Conservation (phyloP, 2,329 filamentous ascomycete genomes). For the Colletotrichum incanum region DNA sequence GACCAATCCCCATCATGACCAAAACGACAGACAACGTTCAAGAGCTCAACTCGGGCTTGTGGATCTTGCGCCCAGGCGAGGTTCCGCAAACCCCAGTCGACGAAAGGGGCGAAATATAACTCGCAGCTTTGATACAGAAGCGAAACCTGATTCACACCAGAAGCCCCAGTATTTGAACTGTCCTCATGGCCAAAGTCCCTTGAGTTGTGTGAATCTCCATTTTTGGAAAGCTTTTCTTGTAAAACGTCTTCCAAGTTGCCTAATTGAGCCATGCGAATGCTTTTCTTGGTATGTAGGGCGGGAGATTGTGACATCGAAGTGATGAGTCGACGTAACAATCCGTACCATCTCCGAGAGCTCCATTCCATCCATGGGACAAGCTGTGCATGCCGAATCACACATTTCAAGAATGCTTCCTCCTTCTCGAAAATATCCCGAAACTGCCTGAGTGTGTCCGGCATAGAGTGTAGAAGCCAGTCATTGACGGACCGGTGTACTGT, state of each 20-base stretch:
- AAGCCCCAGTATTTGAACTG: too few species aligned
- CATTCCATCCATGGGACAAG: background rate
- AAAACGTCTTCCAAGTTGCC: background rate
- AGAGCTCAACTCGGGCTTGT: background rate
- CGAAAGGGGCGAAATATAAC: background rate
- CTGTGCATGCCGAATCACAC: background rate
- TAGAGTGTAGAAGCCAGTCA: background rate
- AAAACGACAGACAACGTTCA: background rate
- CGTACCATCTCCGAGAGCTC: rapidly evolving
- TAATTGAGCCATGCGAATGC: background rate
- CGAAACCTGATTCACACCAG: background rate
- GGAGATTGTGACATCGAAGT: background rate
- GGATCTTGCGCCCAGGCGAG: background rate
- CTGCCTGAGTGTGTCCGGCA: background rate
- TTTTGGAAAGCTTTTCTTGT: background rate
- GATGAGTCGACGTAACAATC: background rate
- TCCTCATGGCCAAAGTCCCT: background rate
- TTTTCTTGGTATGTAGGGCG: background rate
- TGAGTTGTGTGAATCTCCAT: background rate
- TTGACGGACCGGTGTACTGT: background rate
- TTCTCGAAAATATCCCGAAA: background rate
- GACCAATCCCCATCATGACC: background rate
- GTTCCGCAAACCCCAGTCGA: background rate
- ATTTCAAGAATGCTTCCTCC: background rate
- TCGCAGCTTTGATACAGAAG: background rate